Conservation (phyloP, 1,139 yeast species). For the Saccharomyces hybrid region DNA sequence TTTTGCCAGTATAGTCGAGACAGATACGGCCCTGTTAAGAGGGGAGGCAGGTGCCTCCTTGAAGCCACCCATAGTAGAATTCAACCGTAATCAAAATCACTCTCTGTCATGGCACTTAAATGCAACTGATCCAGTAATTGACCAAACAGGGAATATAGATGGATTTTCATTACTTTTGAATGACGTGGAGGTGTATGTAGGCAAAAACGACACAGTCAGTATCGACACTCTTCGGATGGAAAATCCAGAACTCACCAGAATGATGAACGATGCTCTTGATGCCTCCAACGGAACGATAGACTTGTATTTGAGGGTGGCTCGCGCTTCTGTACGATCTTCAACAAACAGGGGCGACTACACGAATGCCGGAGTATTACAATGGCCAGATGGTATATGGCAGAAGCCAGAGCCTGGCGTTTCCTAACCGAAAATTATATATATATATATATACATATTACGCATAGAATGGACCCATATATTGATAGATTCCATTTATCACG, state of each 20-base stretch:
- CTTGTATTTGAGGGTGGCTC: slow-evolving; percentile 49
- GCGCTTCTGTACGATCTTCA: slow-evolving; percentile 38
- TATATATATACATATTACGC: background rate
- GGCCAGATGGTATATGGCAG: slow-evolving; percentile 51
- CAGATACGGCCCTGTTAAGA: slow-evolving; percentile 56
- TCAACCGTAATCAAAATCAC: slow-evolving; percentile 16
- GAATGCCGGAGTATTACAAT: slow-evolving; percentile 46
- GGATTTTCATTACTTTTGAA: slow-evolving; percentile 63
- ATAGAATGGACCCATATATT: background rate
- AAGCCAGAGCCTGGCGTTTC: slow-evolving; percentile 41
- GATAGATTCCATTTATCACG: background rate
- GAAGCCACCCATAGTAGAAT: slow-evolving; percentile 46
- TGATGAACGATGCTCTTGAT: slow-evolving; percentile 24
- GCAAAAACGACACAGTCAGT: slow-evolving; percentile 39
- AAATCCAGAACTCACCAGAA: slow-evolving; percentile 30
- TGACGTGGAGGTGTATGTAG: slow-evolving; percentile 72
- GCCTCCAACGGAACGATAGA: slow-evolving; percentile 33
- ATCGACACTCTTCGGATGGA: slow-evolving; percentile 36
- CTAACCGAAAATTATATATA: slow-evolving; percentile 2
- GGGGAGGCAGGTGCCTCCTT: slow-evolving; percentile 64
- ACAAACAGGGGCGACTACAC: slow-evolving; percentile 47
- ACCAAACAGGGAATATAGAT: slow-evolving; percentile 21
- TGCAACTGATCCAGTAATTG: slow-evolving; percentile 6
- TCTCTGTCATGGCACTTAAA: slow-evolving; percentile 21
- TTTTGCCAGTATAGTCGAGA: slow-evolving; percentile 80